Base-by-base conservation (phyloP, 2,329 filamentous ascomycete species). In the Exophiala lecanii-corni region DNA sequence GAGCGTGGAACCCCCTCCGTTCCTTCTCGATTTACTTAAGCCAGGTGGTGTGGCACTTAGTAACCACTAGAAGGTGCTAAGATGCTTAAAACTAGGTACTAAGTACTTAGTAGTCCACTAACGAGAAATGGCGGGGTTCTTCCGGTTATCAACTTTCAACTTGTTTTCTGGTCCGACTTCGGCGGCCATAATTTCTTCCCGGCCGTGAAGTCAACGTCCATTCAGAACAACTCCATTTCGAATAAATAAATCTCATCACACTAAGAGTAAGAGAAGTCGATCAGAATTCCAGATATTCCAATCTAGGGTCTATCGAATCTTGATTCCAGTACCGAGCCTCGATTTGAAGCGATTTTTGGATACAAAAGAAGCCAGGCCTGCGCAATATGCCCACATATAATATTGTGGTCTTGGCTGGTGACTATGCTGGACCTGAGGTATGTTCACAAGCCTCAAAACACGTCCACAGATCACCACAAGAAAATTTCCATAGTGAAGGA, bases 391-490 rank as follows among this genome's bases (percentile, higher is more conserved):
- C 81, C 55, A 73, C 77, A 38, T 82, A 80, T 63, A 87, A 87
- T 54, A 84, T 89, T 62, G 85, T 89, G 50, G 84, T 91, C 45
- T 86, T 91, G 64, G 84, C 68, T 39, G 86, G 86, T 60, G 88
- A 94, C 71, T 86, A 92, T 67, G 87, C 83, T 60, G 86, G 87
- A 64, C 87, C 87, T 1, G 86, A 94, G 79, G 86, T 88, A 67
- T 57, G 77, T 59, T 51, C n/a, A 23, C 39, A 26, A 32, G 36
- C 19, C 44, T 35, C 28, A 12, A 25, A 17, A 15, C 34, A n/a
- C 28, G 12, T 33, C 9, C 35, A 12, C 13, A n/a, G 28, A 12
- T 26, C 7, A 26, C n/a, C 23, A 26, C 23, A 26, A 26, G 23
- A 26, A 26, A 26, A n/a, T n/a, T n/a, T n/a, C n/a, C n/a, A n/a